phyloP scores from a whole-genome alignment of 345 rosid species.

The Acer yangbiense region DNA sequence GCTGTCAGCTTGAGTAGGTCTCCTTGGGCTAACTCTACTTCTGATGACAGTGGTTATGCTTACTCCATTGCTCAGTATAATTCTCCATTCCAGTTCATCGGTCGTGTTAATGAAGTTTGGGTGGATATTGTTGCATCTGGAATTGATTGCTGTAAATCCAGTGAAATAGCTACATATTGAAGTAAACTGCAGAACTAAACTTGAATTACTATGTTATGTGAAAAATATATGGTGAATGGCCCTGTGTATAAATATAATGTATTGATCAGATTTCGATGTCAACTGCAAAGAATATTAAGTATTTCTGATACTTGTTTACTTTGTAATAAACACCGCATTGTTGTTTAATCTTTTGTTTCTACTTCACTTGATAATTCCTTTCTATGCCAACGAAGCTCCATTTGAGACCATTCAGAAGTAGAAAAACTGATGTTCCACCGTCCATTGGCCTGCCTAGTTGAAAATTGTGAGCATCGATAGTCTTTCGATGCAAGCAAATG shows the following conservation, averaged over 20 bases:
- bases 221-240: conserved; percentile 1
- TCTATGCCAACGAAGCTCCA: no score
- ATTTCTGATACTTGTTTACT: no score
- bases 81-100: conserved; percentile 56
- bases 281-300: background rate
- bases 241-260: background rate
- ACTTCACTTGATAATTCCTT: no score
- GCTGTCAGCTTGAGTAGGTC: conserved; percentile 60
- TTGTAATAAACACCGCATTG: no score
- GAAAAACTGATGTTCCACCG: no score
- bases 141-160: conserved; percentile 26
- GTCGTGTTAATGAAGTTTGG: conserved; percentile 71
- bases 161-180: conserved; percentile 43
- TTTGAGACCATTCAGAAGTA: no score
- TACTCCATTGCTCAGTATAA: conserved; percentile 70
- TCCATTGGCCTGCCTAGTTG: no score
- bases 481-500: no score
- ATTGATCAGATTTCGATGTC: background rate
- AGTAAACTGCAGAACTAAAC: background rate
- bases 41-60: conserved; percentile 37
- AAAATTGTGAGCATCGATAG: no score
- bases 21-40: conserved; percentile 48
- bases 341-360: no score
- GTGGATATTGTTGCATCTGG: conserved; percentile 47
- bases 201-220: background rate